Percentiles rank a stretch among this genome's conserved stretches.
These are phyloP conservation scores for Fusarium tuaranense DNA, from an alignment of 2,329 filamentous ascomycete species.

Conservation along the genomic window DNA sequence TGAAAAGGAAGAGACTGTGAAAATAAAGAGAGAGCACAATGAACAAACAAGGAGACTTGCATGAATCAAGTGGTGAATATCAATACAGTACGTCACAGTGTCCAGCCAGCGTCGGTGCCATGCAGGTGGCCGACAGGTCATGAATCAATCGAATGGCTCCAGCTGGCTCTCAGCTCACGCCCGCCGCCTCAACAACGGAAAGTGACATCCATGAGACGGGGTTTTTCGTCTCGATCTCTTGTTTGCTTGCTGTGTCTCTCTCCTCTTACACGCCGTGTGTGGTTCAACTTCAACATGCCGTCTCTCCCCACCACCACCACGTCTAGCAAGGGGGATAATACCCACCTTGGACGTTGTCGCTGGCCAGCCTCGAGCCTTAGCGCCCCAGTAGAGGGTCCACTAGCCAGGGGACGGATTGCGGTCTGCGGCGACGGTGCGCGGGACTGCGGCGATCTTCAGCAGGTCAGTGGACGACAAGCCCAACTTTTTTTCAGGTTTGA, in stretches of 20 bases:
- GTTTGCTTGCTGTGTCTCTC: background rate
- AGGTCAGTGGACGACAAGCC: background rate
- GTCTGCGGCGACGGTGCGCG: background rate
- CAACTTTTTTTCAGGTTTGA: background rate
- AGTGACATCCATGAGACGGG: background rate
- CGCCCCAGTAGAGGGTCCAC: background rate
- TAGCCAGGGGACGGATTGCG: background rate
- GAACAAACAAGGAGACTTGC: background rate
- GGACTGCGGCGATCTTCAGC: background rate
- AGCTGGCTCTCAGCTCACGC: conserved; percentile 6
- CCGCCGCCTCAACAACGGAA: conserved; percentile 1
- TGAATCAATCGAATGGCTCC: conserved; percentile 1
- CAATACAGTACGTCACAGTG: conserved; percentile 37
- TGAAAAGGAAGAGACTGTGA: conserved; percentile 1
- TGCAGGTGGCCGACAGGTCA: conserved; percentile 16
- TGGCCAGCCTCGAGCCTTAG: background rate
- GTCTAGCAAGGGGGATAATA: background rate
- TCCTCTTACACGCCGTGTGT: background rate
- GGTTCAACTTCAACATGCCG: background rate
- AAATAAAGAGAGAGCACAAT: background rate
- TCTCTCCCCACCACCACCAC: background rate
- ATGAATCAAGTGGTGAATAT: background rate
- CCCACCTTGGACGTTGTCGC: background rate
- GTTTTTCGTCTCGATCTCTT: background rate
- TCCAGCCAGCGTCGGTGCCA: background rate